Conservation (phyloP, 345 rosid genomes). For the Carallia brachiata region DNA sequence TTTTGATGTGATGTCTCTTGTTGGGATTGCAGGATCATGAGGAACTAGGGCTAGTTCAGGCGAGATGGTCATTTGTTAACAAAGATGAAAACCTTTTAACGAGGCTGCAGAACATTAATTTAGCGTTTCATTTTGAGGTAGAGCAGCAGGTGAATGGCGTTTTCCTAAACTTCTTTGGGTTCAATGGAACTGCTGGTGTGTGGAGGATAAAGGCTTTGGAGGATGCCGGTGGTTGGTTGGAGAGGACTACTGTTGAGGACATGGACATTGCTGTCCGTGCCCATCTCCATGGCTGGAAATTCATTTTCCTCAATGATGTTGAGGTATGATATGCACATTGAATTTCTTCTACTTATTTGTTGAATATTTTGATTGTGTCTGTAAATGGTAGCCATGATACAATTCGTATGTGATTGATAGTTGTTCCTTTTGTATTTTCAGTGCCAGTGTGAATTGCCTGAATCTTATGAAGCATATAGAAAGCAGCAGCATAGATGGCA, state of each 20-base stretch:
- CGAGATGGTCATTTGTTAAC: slow-evolving; percentile 95
- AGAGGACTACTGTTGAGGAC: slow-evolving; percentile 95
- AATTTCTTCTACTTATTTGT: neutral
- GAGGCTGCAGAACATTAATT: slow-evolving; percentile 81
- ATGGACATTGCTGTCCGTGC: slow-evolving; percentile 98
- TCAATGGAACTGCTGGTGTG: slow-evolving; percentile 95
- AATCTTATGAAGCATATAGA: slow-evolving; percentile 91
- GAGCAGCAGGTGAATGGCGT: slow-evolving; percentile 93
- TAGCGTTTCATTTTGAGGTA: slow-evolving; percentile 91
- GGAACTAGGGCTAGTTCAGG: slow-evolving; percentile 80
- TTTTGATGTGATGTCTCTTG: neutral
- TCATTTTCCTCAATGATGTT: slow-evolving; percentile 77
- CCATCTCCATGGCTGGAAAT: slow-evolving; percentile 92
- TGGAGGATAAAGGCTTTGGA: slow-evolving; percentile 96
- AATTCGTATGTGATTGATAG: neutral
- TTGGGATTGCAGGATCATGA: slow-evolving; percentile 60
- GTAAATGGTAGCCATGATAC: neutral
- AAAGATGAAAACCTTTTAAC: slow-evolving; percentile 87
- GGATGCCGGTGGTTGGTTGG: slow-evolving; percentile 95
- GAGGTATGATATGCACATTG: slow-evolving; percentile 47
- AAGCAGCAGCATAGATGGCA: slow-evolving; percentile 98
- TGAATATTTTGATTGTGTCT: neutral
- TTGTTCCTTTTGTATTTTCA: slow-evolving; percentile 25
- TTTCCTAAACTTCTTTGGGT: slow-evolving; percentile 84
- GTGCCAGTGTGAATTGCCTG: slow-evolving; percentile 93